Conservation (phyloP, 305 asterid species). For the Petunia hybrid region DNA sequence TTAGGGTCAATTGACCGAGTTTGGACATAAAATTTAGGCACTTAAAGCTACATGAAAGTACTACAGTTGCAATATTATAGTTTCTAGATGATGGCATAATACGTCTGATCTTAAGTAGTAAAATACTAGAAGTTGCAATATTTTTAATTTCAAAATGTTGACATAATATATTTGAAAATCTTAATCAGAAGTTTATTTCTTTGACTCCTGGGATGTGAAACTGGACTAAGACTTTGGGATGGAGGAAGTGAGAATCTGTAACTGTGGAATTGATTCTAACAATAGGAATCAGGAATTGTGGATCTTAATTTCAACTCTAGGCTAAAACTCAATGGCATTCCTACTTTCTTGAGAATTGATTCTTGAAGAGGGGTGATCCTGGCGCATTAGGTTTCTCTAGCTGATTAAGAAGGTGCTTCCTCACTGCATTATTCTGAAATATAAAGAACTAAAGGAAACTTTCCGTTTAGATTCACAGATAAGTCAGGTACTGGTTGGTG, state of each 20-base stretch:
- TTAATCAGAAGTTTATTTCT: neutral
- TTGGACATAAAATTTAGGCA: no score
- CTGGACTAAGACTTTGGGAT: neutral
- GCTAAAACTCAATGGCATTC: slow-evolving; percentile 10
- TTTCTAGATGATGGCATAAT: neutral
- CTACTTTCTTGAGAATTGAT: slow-evolving; percentile 23
- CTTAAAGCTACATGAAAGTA: neutral
- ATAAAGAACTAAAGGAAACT: neutral
- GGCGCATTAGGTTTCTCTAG: neutral
- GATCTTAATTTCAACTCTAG: neutral
- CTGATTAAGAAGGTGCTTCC: slow-evolving; percentile 19
- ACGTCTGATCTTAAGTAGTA: neutral
- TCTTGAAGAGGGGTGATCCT: neutral
- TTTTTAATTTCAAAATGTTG: neutral
- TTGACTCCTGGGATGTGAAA: slow-evolving; percentile 13
- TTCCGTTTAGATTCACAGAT: slow-evolving; percentile 8
- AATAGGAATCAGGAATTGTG: neutral
- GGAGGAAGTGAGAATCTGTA: neutral
- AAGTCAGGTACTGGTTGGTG: slow-evolving; percentile 1
- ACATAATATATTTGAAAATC: neutral
- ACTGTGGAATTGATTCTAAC: neutral
- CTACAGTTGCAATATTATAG: neutral
- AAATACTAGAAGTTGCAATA: neutral
- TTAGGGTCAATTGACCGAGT: no score
- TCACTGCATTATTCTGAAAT: neutral